phyloP scores from a whole-genome alignment of 345 rosid genomes.

The Eucalyptus sp. region DNA sequence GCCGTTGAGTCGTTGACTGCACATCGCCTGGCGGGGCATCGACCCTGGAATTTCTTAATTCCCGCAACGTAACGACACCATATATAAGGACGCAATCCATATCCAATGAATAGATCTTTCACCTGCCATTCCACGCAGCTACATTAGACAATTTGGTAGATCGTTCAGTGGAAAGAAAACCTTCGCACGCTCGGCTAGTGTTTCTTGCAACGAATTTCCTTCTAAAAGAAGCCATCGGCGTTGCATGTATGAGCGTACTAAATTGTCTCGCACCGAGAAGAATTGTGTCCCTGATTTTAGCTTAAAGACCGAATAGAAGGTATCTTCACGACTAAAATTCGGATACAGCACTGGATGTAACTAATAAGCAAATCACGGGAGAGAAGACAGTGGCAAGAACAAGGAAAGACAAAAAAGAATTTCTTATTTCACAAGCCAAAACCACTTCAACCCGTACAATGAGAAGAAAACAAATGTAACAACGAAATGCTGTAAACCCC shows the following conservation, averaged over 20 bases:
- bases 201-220: not conserved
- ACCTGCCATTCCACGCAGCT: not conserved
- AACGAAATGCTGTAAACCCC: slow-evolving; percentile 18
- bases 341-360: not conserved
- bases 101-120: not conserved
- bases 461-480: slow-evolving; percentile 12
- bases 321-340: not conserved
- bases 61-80: not conserved
- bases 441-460: slow-evolving; percentile 11
- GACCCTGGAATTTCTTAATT: not conserved
- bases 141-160: not conserved
- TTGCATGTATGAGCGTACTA: not conserved
- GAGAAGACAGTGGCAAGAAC: not conserved
- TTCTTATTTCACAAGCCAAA: slow-evolving; percentile 2
- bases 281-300: not conserved
- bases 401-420: not conserved
- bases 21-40: not conserved
- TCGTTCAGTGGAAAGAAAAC: not conserved
- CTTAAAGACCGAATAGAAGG: not conserved
- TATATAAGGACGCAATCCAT: not conserved
- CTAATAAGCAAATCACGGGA: not conserved
- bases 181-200: not conserved
- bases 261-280: not conserved
- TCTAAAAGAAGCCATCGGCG: not conserved
- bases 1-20: not conserved